phyloP scores from a whole-genome alignment of 352 stramenopile genomes.

The Pythium sp. region DNA sequence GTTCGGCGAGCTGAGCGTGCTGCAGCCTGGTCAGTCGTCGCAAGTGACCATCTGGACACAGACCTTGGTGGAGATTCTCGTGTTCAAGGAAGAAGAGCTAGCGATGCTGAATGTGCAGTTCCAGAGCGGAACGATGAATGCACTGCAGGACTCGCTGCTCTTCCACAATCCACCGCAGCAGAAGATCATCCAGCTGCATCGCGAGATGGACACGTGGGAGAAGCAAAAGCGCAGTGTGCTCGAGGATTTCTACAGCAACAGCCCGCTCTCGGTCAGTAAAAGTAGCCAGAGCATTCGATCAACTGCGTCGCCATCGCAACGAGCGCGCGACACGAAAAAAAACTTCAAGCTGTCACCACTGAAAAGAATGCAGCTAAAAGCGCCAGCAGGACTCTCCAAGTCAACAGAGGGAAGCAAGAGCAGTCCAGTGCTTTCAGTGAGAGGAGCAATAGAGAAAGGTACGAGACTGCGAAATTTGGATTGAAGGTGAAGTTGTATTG shows the following conservation, averaged over 20 bases:
- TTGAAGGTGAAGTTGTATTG: background rate
- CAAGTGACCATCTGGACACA: constrained; percentile 58
- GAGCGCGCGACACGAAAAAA: background rate
- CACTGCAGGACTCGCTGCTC: constrained; percentile 67
- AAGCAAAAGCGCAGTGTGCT: constrained; percentile 53
- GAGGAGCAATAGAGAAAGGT: background rate
- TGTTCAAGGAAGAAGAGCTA: constrained; percentile 52
- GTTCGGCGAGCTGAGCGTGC: constrained; percentile 69
- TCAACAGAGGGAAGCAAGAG: background rate
- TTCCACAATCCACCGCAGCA: constrained; percentile 80
- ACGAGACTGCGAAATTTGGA: background rate
- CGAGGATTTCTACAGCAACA: constrained; percentile 33
- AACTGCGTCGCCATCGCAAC: background rate
- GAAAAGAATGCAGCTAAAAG: background rate
- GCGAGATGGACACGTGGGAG: constrained; percentile 47
- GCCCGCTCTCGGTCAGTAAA: background rate
- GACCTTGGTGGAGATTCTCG: constrained; percentile 63
- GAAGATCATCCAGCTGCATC: constrained; percentile 63
- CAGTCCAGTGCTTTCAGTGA: background rate
- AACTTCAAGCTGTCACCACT: constrained; percentile 10
- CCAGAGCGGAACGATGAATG: constrained; percentile 72
- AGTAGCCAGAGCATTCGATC: background rate
- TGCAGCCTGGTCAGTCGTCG: constrained; percentile 61
- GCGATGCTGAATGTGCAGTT: constrained; percentile 63
- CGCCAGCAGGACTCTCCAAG: background rate